Percentiles rank a stretch among this genome's conserved stretches.
phyloP scores from a whole-genome alignment of 768 basidiomycete genomes.

The Suillus ampliporus region DNA sequence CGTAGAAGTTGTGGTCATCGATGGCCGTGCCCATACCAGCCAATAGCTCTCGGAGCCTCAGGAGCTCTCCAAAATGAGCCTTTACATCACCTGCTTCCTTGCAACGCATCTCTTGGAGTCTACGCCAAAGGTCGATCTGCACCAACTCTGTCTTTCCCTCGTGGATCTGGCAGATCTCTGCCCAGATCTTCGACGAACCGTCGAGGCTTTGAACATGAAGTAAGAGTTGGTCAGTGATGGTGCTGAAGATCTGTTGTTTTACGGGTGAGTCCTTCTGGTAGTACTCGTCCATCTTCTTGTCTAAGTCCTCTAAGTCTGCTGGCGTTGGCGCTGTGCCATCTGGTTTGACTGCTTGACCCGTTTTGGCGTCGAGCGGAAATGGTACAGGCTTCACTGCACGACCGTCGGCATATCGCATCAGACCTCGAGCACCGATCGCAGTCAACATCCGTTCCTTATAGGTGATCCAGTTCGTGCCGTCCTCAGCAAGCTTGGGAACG shows the following conservation, averaged over 20 bases:
- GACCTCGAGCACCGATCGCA: too few species aligned
- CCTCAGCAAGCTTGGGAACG: too few species aligned
- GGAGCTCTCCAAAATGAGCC: conserved; percentile 25
- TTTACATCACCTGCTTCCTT: conserved; percentile 28
- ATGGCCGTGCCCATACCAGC: conserved; percentile 24
- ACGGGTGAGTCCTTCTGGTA: conserved; percentile 23
- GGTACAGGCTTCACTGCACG: too few species aligned
- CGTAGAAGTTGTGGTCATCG: conserved; percentile 23
- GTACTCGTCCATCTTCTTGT: conserved; percentile 12
- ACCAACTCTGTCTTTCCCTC: conserved; percentile 28
- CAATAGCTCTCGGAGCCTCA: background rate
- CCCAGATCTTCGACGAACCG: conserved; percentile 24
- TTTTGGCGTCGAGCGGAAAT: background rate
- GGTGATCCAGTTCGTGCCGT: too few species aligned
- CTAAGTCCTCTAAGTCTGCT: background rate
- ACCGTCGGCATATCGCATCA: too few species aligned
- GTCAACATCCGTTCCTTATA: too few species aligned
- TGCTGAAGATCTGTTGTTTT: conserved; percentile 25
- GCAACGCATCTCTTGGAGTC: conserved; percentile 28
- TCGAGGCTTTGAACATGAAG: conserved; percentile 19
- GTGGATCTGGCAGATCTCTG: conserved; percentile 21
- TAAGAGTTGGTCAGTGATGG: conserved; percentile 29
- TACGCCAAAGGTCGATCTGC: conserved; percentile 26
- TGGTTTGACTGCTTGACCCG: background rate
- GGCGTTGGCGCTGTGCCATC: background rate